Evolutionary conservation across 345 rosid species (phyloP).

Genomic region (Syzygium oleosum): DNA sequence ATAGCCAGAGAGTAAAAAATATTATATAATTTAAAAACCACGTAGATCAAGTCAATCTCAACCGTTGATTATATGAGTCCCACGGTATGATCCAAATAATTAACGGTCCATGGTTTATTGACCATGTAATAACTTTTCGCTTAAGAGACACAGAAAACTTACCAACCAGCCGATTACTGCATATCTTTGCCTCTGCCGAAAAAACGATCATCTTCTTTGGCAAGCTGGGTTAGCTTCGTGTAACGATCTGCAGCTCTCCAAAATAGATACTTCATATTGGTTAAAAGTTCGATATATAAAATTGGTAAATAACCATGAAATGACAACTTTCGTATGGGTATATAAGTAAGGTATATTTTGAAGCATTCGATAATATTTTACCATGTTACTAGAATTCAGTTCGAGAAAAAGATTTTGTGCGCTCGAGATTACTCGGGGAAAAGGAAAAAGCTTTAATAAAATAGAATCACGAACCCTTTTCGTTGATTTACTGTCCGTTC

Average conservation of each 20-base stretch:
- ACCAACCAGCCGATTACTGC: conserved; percentile 65
- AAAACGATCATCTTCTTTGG: conserved; percentile 19
- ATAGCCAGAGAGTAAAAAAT: neutral
- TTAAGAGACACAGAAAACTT: conserved; percentile 8
- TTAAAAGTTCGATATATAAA: neutral
- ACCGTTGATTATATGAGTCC: neutral
- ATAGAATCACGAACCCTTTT: conserved; percentile 25
- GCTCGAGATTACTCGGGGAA: neutral
- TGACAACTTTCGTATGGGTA: neutral
- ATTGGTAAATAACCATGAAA: neutral
- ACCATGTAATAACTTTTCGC: neutral
- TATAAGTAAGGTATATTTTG: neutral
- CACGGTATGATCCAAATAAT: neutral
- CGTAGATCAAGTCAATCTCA: neutral
- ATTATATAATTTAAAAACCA: neutral
- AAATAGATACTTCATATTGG: neutral
- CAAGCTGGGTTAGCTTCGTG: conserved; percentile 47
- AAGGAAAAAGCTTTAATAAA: neutral
- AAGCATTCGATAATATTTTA: neutral
- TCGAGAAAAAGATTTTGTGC: neutral
- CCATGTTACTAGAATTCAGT: neutral
- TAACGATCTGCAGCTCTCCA: neutral
- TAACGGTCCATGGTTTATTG: neutral
- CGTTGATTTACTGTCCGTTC: conserved; percentile 19
- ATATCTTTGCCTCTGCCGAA: conserved; percentile 43